Conservation (phyloP, 2,329 filamentous ascomycete species). For the Aspergillus fumigatus region DNA sequence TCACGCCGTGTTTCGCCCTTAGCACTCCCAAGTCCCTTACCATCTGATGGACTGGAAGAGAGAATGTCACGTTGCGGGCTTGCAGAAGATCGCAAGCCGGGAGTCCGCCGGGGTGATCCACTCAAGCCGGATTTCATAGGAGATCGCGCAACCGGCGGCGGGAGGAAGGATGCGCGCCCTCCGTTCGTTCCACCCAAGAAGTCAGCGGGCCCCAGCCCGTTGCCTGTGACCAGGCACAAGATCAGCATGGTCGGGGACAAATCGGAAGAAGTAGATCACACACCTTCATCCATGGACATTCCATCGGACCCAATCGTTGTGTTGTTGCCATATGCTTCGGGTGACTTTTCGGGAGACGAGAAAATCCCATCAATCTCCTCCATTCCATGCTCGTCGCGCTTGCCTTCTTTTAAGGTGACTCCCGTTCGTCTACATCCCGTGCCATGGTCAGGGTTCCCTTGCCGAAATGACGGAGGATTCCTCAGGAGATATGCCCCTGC, state of each 20-base stretch:
- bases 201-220: conserved; percentile 39
- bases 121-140: conserved; percentile 42
- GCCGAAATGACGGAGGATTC: conserved; percentile 3
- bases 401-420: conserved; percentile 71
- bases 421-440: conserved; percentile 72
- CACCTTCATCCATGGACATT: conserved; percentile 63
- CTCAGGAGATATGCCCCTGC: not conserved
- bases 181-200: conserved; percentile 33
- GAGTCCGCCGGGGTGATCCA: conserved; percentile 41
- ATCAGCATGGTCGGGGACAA: not conserved
- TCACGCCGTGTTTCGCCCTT: conserved; percentile 23
- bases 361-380: conserved; percentile 83
- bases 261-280: conserved; percentile 1
- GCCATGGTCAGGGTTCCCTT: conserved; percentile 11
- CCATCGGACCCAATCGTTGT: conserved; percentile 52
- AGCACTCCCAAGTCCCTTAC: conserved; percentile 21
- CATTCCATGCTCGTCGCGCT: conserved; percentile 87
- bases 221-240: conserved; percentile 24
- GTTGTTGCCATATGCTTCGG: conserved; percentile 30
- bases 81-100: conserved; percentile 40
- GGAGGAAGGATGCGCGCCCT: conserved; percentile 33
- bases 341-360: conserved; percentile 73
- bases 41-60: conserved; percentile 39
- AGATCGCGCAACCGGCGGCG: conserved; percentile 40
- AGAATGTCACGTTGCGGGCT: conserved; percentile 28